phyloP scores from a whole-genome alignment of 306 rosid species.

The Lithocarpus polystachyus region DNA sequence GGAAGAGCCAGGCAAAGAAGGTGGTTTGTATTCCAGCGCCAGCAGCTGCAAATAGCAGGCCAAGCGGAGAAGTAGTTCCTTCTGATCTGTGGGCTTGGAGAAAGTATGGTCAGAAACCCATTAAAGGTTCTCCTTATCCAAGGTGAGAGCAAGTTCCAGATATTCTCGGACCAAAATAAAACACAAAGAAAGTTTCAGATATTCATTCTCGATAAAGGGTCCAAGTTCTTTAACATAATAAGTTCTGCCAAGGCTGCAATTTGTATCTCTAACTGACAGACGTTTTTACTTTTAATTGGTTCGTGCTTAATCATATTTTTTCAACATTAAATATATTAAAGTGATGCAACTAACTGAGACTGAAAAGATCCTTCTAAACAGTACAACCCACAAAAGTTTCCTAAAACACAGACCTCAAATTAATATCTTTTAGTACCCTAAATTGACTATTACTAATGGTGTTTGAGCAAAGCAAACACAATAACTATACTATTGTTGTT shows the following conservation, averaged over 20 bases:
- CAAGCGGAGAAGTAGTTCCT: slow-evolving; percentile 92
- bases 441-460: not conserved
- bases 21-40: slow-evolving; percentile 96
- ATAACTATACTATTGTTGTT: not conserved
- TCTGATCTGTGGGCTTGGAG: slow-evolving; percentile 99
- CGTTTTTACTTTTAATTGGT: not conserved
- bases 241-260: not conserved
- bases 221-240: slow-evolving; percentile 4
- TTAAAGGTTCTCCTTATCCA: slow-evolving; percentile 97
- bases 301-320: not conserved
- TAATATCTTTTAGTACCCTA: not conserved
- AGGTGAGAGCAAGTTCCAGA: slow-evolving; percentile 39
- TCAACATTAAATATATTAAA: not conserved
- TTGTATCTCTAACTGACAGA: not conserved
- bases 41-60: slow-evolving; percentile 79
- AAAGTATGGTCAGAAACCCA: slow-evolving; percentile 97
- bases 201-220: slow-evolving; percentile 2
- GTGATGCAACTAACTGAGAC: not conserved
- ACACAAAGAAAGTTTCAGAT: not conserved
- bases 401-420: not conserved
- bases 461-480: not conserved
- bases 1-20: slow-evolving; percentile 85
- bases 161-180: no score
- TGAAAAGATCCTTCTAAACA: not conserved
- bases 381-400: not conserved